Base-by-base conservation (phyloP, 257 asterid species). In the Perilla frutescens region DNA sequence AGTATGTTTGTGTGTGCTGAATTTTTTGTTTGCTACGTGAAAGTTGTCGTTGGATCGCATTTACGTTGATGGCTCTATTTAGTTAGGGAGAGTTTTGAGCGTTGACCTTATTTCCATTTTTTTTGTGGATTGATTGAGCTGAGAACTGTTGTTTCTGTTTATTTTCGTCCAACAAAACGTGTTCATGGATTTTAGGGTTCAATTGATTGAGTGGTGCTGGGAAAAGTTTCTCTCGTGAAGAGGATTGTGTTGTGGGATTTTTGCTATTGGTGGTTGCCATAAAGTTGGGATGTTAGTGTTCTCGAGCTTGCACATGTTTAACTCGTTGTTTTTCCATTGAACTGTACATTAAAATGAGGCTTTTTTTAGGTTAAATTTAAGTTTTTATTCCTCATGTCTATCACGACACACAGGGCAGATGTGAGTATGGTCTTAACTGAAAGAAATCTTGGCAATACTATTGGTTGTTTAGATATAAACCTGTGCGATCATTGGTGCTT, bases 71-170 rank as follows among this genome's bases (percentile, higher is more conserved):
- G 34, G 50, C 49, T 32, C 32, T 64, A 7, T 64, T 36, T 67
- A 15, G 62, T 36, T 49, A 11, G 62, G 72, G 47, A 49, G 29
- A 9, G 31, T 60, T 76, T 15, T 31, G 11, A 37, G 31, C 54
- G 75, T 74, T 77, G 82, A 58, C 66, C 72, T 58, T 60, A 8
- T 70, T 37, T 10, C 29, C n/a, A 0, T 4, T 32, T 32, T 48
- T 31, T 2, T 29, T 59, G 2, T 37, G 62, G 62, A 20, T 62
- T 70, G 50, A 34, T 64, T 58, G 60, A 59, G 80, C 15, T 64
- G 66, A 8, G 14, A 10, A 12, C 44, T 54, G 56, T 13, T 57
- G 36, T 57, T 40, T 68, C 32, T 62, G 9, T 40, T 62, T 26
- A 4, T 2, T 60, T 41, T 59, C 11, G n/a, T 5, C 12, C 44